phyloP scores from a whole-genome alignment of 2,329 filamentous ascomycete genomes.

The Arachnomyces sp. region DNA sequence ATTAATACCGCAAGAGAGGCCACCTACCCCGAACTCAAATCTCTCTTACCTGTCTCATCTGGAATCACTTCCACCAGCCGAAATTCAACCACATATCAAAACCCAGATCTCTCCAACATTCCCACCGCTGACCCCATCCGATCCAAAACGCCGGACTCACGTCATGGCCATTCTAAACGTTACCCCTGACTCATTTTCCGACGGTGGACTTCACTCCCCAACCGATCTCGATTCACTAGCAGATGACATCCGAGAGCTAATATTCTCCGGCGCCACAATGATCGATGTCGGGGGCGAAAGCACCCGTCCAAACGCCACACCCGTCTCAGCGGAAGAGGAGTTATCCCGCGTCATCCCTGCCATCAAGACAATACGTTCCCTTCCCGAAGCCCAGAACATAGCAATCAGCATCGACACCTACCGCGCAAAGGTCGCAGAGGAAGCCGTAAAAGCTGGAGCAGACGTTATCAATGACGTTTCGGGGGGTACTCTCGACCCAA shows the following conservation, averaged over 20 bases:
- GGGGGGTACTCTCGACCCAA: constrained; percentile 65
- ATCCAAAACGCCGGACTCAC: constrained; percentile 53
- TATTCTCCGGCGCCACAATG: constrained; percentile 66
- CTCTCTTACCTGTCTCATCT: constrained; percentile 29
- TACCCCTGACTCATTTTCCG: constrained; percentile 94
- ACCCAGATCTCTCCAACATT: constrained; percentile 30
- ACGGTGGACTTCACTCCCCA: constrained; percentile 61
- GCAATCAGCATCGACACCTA: constrained; percentile 90
- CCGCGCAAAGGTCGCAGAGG: constrained; percentile 70
- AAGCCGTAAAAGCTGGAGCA: constrained; percentile 68
- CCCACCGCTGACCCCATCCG: constrained; percentile 51
- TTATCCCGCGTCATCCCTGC: constrained; percentile 67
- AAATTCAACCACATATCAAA: constrained; percentile 30
- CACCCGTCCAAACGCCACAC: constrained; percentile 65
- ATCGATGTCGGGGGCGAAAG: constrained; percentile 93
- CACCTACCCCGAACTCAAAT: constrained; percentile 22
- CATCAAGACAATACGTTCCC: constrained; percentile 62
- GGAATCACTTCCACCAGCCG: constrained; percentile 25
- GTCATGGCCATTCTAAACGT: constrained; percentile 94
- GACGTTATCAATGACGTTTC: constrained; percentile 95
- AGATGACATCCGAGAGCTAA: constrained; percentile 52
- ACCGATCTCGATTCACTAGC: constrained; percentile 43
- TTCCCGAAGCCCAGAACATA: constrained; percentile 55
- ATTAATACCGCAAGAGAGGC: constrained; percentile 33
- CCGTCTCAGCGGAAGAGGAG: constrained; percentile 67